Base-by-base conservation (phyloP, 257 asterid genomes). In the Ilex aquifolium region DNA sequence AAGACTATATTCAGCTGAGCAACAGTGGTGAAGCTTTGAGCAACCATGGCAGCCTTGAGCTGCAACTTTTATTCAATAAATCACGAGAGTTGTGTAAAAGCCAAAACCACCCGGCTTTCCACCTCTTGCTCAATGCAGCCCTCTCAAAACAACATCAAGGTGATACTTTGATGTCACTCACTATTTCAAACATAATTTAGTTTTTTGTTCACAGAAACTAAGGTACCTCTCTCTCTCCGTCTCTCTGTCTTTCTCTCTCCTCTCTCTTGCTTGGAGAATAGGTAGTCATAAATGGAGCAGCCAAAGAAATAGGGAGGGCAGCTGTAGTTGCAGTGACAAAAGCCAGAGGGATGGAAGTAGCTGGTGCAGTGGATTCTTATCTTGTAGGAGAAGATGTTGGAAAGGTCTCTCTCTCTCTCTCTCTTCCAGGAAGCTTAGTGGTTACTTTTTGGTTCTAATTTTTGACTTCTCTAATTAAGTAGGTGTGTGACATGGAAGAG, bases 321-420 rank as follows among this genome's bases (percentile, higher is more conserved):
- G 97, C 96, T 55, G 97, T 88, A 31, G 39, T 82, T 61, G 96
- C 97, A 16, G 87, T 91, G 54, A 83, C 95, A 27, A 88, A 76
- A 64, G 89, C 97, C 7, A 83, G 97, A 74, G 97, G 97, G 31
- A 83, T 88, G 93, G 96, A 88, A 67, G 69, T 90, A n/a, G 93
- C 95, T 55, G 97, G 91, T 21, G 97, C 97, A 2, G 75, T 90
- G 60, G 97, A 88, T 74, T 78, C 96, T 59, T 62, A 76, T 56
- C 76, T 79, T 32, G 84, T 87, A 49, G 96, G 96, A 44, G 76
- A 88, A 74, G 97, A 91, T 73, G 84, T 91, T 11, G 97, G 96
- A 48, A 83, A 74, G 92, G 95, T 88, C 30, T 7, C 32, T 50
- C 10, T 10, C 39, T 27, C 40, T 2, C 30, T 31, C 40, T 46